Percentiles rank a stretch among this genome's conserved stretches.
Evolutionary conservation across 2,329 filamentous ascomycete genomes (phyloP).

Genomic region (Botrytis fabae): DNA sequence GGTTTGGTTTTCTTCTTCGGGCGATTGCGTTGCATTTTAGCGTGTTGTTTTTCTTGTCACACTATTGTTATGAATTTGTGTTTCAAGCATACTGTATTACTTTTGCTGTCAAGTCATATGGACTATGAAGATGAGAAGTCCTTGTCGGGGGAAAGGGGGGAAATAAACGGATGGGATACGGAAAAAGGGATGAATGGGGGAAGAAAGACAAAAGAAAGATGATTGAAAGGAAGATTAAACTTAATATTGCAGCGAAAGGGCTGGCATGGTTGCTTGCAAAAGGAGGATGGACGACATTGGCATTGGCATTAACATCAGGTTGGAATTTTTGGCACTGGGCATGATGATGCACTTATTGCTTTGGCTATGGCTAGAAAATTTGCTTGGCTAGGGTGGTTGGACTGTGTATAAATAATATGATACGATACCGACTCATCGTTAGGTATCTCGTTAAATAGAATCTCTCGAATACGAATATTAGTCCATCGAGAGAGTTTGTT

Average conservation of each 20-base stretch:
- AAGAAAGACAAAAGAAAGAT: not conserved
- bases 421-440: not conserved
- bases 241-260: not conserved
- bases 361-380: slow-evolving; percentile 12
- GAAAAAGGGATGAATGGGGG: not conserved
- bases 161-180: not conserved
- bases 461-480: not conserved
- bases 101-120: not conserved
- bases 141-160: not conserved
- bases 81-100: not conserved
- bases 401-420: not conserved
- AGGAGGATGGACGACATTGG: not conserved
- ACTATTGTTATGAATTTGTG: not conserved
- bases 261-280: not conserved
- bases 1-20: not conserved
- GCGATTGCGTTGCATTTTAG: not conserved
- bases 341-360: not conserved
- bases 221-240: not conserved
- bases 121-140: not conserved
- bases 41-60: not conserved
- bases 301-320: not conserved
- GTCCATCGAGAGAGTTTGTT: not conserved
- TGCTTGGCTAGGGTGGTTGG: slow-evolving; percentile 4
- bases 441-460: not conserved
- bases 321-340: not conserved